A percentile compares a stretch with the other conserved stretches of the same genome.
Conservation (phyloP, 768 basidiomycete genomes). For the Mycena vitilis region DNA sequence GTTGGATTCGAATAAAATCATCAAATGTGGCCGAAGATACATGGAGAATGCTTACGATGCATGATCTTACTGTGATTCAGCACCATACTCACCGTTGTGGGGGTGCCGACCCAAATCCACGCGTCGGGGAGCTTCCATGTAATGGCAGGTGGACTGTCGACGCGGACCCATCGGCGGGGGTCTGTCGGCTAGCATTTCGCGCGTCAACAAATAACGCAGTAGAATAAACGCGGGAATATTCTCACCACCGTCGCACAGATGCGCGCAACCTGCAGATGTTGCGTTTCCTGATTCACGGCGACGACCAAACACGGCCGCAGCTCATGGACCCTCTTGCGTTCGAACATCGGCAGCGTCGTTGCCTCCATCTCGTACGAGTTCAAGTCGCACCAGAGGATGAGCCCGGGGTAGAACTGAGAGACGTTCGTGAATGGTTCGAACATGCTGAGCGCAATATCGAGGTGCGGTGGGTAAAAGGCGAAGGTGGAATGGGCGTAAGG, state of each 20-base stretch:
- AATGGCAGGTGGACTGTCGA: conserved; percentile 16
- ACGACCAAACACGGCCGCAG: conserved; percentile 33
- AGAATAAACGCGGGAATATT: not conserved
- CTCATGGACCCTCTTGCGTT: conserved; percentile 22
- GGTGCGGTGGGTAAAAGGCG: no score
- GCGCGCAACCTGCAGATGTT: conserved; percentile 20
- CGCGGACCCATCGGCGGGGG: conserved; percentile 28
- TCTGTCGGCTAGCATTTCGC: conserved; percentile 23
- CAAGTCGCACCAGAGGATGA: conserved; percentile 43
- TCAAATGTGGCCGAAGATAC: not conserved
- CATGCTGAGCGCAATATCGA: not conserved
- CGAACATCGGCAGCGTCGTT: conserved; percentile 20
- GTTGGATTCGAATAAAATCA: not conserved
- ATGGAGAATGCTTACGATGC: conserved; percentile 19
- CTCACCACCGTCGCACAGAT: conserved; percentile 28
- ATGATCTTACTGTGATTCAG: conserved; percentile 19
- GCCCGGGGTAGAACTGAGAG: conserved; percentile 35
- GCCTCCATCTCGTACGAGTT: conserved; percentile 22
- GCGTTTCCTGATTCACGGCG: conserved; percentile 9
- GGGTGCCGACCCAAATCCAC: conserved; percentile 36
- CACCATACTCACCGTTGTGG: conserved; percentile 19
- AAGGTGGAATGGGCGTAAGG: not conserved
- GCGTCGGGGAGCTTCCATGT: conserved; percentile 26
- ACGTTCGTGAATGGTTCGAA: conserved; percentile 30
- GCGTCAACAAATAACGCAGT: not conserved